Base-by-base conservation (phyloP, 805 yeast species). In the Candida berthetii region DNA sequence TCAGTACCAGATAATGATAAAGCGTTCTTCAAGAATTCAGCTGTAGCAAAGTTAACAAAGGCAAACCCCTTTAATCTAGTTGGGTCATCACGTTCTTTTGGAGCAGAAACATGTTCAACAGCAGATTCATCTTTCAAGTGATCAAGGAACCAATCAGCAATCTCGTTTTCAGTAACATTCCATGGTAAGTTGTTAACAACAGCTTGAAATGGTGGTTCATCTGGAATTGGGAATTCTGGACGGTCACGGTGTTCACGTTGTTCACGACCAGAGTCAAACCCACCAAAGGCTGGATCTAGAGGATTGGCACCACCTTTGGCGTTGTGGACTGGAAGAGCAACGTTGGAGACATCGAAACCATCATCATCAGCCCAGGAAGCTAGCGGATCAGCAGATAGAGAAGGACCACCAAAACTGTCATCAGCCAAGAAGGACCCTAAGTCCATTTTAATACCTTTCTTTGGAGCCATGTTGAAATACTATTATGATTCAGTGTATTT, bases 171-270 rank as follows among this genome's bases (percentile, higher is more conserved):
- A 37, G 70, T 63, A 36, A 78, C 75, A 44, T 85, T 90, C 81
- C 85, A 84, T 45, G 96, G 87, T 58, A 93, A 76, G 67, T 90
- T 89, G 59, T 78, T 78, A 50, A 91, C 73, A 61, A 87, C 79
- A n/a, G 96, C 97, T 55, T 85, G 83, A 73, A 65, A 93, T 41
- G 99, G 99, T 16, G 97, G 89, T 40, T 68, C 74, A 54, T 88
- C 91, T 36, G 99, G 99, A 46, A 93, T 73, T 35, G 96, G 96
- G 52, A 68, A 84, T 58, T 83, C 90, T 31, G 69, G 72, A 64
- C 86, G 76, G 48, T 75, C 78, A 49, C 68, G 66, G 49, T 68
- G 54, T 7, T 22, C 25, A 9, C 25, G 25, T 22, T 22, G 25
- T 22, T 22, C 8, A 40, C 63, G 60, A 38, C 57, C 62, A 40